Conservation (phyloP, 371 early-diverging fungal species). For the Mortierella sp. region DNA sequence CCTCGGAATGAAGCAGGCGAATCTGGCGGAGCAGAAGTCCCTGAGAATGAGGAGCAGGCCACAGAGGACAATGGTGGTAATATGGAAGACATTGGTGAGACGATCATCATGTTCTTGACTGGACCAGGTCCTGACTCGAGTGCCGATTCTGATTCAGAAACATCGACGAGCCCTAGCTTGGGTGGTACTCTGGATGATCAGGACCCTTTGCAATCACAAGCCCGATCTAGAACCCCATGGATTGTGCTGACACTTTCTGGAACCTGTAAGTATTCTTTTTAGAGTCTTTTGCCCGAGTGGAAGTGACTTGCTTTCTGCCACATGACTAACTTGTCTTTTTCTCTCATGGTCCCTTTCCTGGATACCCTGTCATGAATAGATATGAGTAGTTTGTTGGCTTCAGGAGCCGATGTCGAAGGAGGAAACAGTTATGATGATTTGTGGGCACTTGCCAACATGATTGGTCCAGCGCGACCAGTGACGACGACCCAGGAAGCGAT, state of each 20-base stretch:
- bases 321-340: not conserved
- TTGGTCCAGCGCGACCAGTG: constrained; percentile 69
- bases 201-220: constrained; percentile 5
- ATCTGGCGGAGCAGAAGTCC: not conserved
- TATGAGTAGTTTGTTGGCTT: constrained; percentile 39
- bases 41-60: too few relatives aligned
- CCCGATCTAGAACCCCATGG: constrained; percentile 41
- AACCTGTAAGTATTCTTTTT: constrained; percentile 36
- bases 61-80: not conserved
- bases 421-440: constrained; percentile 65
- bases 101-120: constrained; percentile 39
- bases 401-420: constrained; percentile 31
- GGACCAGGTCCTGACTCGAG: constrained; percentile 10
- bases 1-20: not conserved
- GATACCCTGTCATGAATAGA: constrained; percentile 20
- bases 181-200: constrained; percentile 12
- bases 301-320: not conserved
- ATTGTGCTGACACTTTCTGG: constrained; percentile 42
- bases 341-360: too few relatives aligned
- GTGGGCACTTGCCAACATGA: constrained; percentile 60
- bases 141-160: constrained; percentile 10
- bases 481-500: constrained; percentile 61
- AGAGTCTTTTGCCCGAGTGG: not conserved
- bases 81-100: constrained; percentile 25
- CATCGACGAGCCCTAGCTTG: constrained; percentile 1